A percentile compares a stretch with the other conserved stretches of the same genome.
phyloP scores from a whole-genome alignment of 2,329 filamentous ascomycete species.

The Fusarium incarnatum region DNA sequence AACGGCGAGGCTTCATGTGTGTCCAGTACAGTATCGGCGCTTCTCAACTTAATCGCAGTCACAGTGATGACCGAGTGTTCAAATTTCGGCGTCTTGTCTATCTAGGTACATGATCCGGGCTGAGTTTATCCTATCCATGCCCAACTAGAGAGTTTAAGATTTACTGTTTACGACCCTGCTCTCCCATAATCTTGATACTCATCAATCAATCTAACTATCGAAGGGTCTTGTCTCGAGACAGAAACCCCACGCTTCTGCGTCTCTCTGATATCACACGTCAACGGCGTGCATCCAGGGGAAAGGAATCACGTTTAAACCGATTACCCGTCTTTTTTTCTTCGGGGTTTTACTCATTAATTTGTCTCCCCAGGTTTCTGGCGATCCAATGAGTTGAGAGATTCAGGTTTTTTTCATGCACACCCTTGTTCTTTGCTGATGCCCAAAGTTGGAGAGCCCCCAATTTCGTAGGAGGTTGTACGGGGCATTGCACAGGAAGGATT shows the following conservation, averaged over 20 bases:
- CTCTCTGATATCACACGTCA: constrained; percentile 41
- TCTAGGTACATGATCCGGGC: constrained; percentile 15
- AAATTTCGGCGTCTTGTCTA: constrained; percentile 34
- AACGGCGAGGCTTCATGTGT: not conserved
- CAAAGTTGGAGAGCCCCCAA: constrained; percentile 18
- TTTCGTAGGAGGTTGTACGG: constrained; percentile 2
- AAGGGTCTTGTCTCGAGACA: constrained; percentile 7
- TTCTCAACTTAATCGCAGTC: constrained; percentile 4
- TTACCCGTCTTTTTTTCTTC: constrained; percentile 18
- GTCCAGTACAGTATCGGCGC: not conserved
- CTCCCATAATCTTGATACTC: constrained; percentile 9
- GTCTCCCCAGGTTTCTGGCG: constrained; percentile 17
- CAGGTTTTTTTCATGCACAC: constrained; percentile 7
- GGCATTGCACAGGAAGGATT: not conserved
- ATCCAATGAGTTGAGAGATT: constrained; percentile 15
- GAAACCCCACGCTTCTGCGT: constrained; percentile 32
- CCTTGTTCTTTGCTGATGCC: constrained; percentile 19
- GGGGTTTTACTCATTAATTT: not conserved
- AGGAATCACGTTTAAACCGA: not conserved
- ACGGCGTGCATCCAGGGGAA: constrained; percentile 22
- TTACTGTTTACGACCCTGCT: not conserved
- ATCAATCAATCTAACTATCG: not conserved
- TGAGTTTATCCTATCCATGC: constrained; percentile 8
- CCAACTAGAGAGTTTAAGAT: constrained; percentile 1
- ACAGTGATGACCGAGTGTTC: not conserved